These are phyloP conservation scores for Penicillium canescens DNA, from an alignment of 495 filamentous ascomycete genomes.

Conservation along the genomic window DNA sequence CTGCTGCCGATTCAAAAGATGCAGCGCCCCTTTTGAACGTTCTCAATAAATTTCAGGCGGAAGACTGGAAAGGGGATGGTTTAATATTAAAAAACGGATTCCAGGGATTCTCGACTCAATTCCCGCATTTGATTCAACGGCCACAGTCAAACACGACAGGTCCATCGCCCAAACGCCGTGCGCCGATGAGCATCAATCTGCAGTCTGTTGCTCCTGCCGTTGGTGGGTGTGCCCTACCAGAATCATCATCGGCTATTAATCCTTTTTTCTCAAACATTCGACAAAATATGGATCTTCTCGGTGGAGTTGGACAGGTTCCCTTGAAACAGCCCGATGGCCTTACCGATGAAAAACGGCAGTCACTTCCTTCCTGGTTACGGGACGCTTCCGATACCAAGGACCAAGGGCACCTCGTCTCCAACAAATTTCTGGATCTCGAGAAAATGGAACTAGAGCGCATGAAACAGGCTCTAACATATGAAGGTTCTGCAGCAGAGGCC, in stretches of 20 bases:
- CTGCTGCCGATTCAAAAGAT: conserved; percentile 75
- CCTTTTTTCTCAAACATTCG: conserved; percentile 96
- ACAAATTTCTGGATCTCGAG: conserved; percentile 83
- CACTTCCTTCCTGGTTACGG: conserved; percentile 76
- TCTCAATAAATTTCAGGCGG: conserved; percentile 85
- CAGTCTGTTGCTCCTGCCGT: conserved; percentile 71
- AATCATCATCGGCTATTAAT: conserved; percentile 64
- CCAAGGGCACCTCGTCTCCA: conserved; percentile 75
- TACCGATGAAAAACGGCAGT: conserved; percentile 36
- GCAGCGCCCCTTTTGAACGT: conserved; percentile 75
- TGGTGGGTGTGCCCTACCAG: conserved; percentile 84
- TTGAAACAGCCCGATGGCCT: conserved; percentile 66
- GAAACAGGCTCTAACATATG: conserved; percentile 78
- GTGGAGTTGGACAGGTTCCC: conserved; percentile 88
- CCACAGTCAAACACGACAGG: conserved; percentile 20
- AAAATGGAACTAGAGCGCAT: conserved; percentile 84
- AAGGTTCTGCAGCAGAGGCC: conserved; percentile 52
- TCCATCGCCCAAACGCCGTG: conserved; percentile 39
- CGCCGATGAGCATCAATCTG: conserved; percentile 48
- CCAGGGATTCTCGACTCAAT: conserved; percentile 48
- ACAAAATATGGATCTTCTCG: conserved; percentile 94
- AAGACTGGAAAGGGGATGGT: conserved; percentile 75
- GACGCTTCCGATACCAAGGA: conserved; percentile 64
- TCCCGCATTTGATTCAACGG: conserved; percentile 44
- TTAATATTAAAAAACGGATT: conserved; percentile 69